Evolutionary conservation across 169 alveolate genomes (phyloP).

Genomic region (Eimeria tenella): DNA sequence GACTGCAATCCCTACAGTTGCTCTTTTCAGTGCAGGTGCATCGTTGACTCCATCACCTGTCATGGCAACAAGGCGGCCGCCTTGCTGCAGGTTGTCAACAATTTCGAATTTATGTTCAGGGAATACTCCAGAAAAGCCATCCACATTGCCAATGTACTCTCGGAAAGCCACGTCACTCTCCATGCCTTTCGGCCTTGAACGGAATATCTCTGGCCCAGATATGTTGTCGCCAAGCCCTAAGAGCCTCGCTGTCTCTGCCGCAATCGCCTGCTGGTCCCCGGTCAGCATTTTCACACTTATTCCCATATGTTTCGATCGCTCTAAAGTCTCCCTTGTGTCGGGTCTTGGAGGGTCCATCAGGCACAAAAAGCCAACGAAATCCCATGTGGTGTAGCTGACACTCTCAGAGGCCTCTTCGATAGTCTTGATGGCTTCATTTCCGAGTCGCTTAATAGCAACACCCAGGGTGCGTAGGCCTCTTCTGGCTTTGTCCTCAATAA

Average conservation of each 20-base stretch:
- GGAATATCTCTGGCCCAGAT: slow-evolving; percentile 81
- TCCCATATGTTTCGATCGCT: slow-evolving; percentile 84
- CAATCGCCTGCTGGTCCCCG: slow-evolving; percentile 90
- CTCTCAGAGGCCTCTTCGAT: slow-evolving; percentile 46
- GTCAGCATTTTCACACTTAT: slow-evolving; percentile 94
- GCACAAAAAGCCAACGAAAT: slow-evolving; percentile 80
- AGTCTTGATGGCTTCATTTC: slow-evolving; percentile 33
- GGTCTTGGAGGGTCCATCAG: slow-evolving; percentile 84
- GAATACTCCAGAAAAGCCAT: slow-evolving; percentile 84
- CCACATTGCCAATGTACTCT: slow-evolving; percentile 76
- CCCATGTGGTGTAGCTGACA: slow-evolving; percentile 72
- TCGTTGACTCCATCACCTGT: slow-evolving; percentile 96
- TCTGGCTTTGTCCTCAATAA: slow-evolving; percentile 74
- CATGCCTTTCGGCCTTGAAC: slow-evolving; percentile 58
- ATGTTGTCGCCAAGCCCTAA: slow-evolving; percentile 84
- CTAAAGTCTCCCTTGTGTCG: slow-evolving; percentile 85
- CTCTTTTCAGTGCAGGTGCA: slow-evolving; percentile 95
- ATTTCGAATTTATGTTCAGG: slow-evolving; percentile 93
- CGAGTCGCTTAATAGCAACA: slow-evolving; percentile 71
- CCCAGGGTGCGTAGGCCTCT: slow-evolving; percentile 81
- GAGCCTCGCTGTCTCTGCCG: slow-evolving; percentile 87
- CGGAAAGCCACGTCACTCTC: slow-evolving; percentile 71
- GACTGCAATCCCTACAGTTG: slow-evolving; percentile 95
- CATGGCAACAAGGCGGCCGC: slow-evolving; percentile 90
- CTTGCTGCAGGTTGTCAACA: slow-evolving; percentile 83